Evolutionary conservation across 2,329 filamentous ascomycete species (phyloP).

Genomic region (Cladobotryum protrusum): DNA sequence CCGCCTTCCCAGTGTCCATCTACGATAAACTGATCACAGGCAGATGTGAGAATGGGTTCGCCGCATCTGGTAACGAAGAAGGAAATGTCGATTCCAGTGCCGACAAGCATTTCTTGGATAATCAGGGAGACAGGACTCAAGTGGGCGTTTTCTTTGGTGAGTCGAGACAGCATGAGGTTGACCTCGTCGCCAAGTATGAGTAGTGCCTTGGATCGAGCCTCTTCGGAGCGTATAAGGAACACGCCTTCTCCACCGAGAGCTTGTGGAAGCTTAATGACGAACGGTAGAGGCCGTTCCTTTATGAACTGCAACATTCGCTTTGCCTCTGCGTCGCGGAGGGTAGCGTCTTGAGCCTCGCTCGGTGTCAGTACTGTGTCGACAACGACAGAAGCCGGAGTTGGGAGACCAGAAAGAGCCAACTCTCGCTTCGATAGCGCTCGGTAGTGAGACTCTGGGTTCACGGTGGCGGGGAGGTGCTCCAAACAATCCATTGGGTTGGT

Average conservation of each 20-base stretch:
- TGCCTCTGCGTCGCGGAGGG: background rate
- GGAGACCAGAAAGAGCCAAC: background rate
- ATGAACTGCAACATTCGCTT: background rate
- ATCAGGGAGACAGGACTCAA: conserved; percentile 4
- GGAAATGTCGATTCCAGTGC: background rate
- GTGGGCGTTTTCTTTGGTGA: background rate
- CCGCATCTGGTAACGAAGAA: conserved; percentile 4
- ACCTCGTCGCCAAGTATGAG: background rate
- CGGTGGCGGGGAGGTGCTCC: conserved; percentile 3
- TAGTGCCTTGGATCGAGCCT: background rate
- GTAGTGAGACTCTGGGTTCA: conserved; percentile 5
- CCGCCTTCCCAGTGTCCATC: conserved; percentile 2
- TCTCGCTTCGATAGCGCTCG: conserved; percentile 6
- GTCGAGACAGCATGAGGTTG: background rate
- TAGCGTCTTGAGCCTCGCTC: background rate
- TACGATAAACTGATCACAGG: conserved; percentile 5
- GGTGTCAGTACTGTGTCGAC: conserved; percentile 1
- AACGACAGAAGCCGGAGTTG: background rate
- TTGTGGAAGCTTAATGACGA: conserved; percentile 5
- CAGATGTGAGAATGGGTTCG: background rate
- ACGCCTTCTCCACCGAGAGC: background rate
- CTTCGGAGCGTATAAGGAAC: background rate
- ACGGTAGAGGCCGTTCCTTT: background rate
- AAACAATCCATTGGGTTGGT: conserved; percentile 1
- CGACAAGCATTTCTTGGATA: conserved; percentile 6